These are phyloP conservation scores for Colletotrichum sp. DNA, from an alignment of 2,329 filamentous ascomycete genomes.

Conservation along the genomic window DNA sequence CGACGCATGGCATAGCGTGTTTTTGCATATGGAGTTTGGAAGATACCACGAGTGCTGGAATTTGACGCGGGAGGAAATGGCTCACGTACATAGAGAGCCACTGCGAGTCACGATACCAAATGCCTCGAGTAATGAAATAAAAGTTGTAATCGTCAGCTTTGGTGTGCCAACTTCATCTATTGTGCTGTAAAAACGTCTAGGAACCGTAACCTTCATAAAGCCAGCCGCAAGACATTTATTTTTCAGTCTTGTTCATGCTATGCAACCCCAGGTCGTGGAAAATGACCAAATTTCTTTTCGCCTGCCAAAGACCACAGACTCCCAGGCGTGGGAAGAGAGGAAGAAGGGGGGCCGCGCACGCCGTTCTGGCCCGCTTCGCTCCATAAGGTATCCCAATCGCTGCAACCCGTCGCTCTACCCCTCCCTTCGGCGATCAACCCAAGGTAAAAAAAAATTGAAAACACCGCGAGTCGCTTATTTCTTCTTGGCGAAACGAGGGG, in stretches of 20 bases:
- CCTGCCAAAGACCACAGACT: conserved; percentile 12
- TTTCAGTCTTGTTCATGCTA: conserved; percentile 15
- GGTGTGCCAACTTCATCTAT: conserved; percentile 21
- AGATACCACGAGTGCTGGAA: conserved; percentile 3
- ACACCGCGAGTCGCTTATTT: conserved; percentile 32
- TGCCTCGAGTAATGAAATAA: not conserved
- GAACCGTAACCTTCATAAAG: conserved; percentile 21
- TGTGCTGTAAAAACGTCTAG: conserved; percentile 20
- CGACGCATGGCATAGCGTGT: conserved; percentile 5
- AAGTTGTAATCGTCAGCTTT: conserved; percentile 13
- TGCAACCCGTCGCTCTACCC: not conserved
- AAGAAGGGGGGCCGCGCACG: not conserved
- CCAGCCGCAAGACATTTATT: conserved; percentile 6
- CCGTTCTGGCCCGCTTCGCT: not conserved
- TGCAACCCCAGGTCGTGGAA: conserved; percentile 11
- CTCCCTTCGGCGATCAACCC: not conserved
- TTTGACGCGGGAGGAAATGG: not conserved
- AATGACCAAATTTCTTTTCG: not conserved
- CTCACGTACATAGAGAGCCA: not conserved
- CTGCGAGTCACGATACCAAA: not conserved
- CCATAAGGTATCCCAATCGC: not conserved
- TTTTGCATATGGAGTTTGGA: conserved; percentile 15
- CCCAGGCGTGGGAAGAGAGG: not conserved
- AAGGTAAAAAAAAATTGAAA: not conserved
- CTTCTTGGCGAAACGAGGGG: conserved; percentile 83